Evolutionary conservation across 306 rosid genomes (phyloP), one percentile per base, ranked within the genome.

Genomic region (Quercus engelmannii): DNA sequence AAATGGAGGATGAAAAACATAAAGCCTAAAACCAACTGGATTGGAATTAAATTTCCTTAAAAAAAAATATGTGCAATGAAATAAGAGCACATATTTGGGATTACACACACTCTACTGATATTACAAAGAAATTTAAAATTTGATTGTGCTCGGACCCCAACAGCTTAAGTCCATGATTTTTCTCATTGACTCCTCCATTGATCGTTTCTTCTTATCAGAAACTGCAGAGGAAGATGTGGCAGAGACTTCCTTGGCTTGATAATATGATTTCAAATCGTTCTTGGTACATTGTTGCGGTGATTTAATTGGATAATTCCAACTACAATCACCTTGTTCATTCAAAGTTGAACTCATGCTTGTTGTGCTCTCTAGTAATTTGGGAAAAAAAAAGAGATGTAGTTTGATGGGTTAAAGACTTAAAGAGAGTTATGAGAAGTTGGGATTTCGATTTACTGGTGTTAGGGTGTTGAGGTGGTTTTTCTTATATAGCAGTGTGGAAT

Each of bases 281-380:
- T 85, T 92, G 12, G 86, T 89, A 74, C 88, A 81, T 4, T 89
- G 98, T 1, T 87, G 86, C 3, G 89, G 35, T 19, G 94, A 86
- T 23, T 88, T 90, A 4, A 92, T 2, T 18, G 77, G 77, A 52
- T 87, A 64, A 76, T 93, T 93, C 98, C 97, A 92, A 54, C 97
- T 86, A 80, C 94, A 93, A 0, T 89, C 76, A 0, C 98, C 98
- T 85, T 94, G 98, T 26, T 92, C 98, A 55, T 94, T 94, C 74
- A 90, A 71, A 10, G 84, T 77, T 58, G 85, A 75, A 54, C 90
- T 91, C 91, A 87, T 91, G 1, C 5, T 78, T 3, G 41, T 25
- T 72, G 70, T 7, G 31, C 10, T 41, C 1, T 71, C 35, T 28
- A 5, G 59, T 56, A 59, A 38, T 58, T 54, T 31, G 13, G 43